Base-by-base conservation (phyloP, 495 filamentous ascomycete species). In the Echria macrotheca region DNA sequence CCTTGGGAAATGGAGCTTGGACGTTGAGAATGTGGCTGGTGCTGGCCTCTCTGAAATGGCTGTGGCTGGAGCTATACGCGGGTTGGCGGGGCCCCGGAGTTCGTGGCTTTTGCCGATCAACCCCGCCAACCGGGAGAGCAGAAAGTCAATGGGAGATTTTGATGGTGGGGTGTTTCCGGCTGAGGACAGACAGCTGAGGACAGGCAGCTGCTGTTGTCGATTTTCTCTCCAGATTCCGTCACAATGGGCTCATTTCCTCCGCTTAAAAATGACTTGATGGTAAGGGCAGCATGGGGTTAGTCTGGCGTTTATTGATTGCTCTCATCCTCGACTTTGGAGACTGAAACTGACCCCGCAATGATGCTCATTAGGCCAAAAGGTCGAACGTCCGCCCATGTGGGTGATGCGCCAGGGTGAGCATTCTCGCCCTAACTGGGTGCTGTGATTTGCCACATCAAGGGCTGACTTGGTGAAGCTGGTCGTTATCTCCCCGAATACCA, bases 401-500 rank as follows among this genome's bases (percentile, higher is more conserved):
- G 88, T 97, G 60, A 97, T 98, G 93, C 86, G 93, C 68, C 93
- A 96, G 81, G 90, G 90, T 91, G 73, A 62, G 61, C 15, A 51
- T 44, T 23, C 18, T 12, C 37, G 22, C 57, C 42, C 63, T 50
- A 12, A n/a, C n/a, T n/a, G n/a, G n/a, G n/a, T n/a, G n/a, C n/a
- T n/a, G n/a, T n/a, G n/a, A n/a, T n/a, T n/a, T n/a, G n/a, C n/a
- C n/a, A n/a, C n/a, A n/a, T n/a, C n/a, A n/a, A n/a, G 19, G 39
- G 31, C 47, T 42, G 25, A 35, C 47, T 12, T 43, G 39, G 26
- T 45, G 51, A 53, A 95, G 93, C 93, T 62, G 93, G 93, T 50
- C 85, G 93, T 60, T 97, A 98, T 66, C 88, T 98, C 39, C 93
- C 93, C 40, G 93, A 98, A 66, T 98, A 98, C 68, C 91, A 98